These are phyloP conservation scores for Pezicula neosporulosa DNA, from an alignment of 2,329 filamentous ascomycete species.

Conservation along the genomic window DNA sequence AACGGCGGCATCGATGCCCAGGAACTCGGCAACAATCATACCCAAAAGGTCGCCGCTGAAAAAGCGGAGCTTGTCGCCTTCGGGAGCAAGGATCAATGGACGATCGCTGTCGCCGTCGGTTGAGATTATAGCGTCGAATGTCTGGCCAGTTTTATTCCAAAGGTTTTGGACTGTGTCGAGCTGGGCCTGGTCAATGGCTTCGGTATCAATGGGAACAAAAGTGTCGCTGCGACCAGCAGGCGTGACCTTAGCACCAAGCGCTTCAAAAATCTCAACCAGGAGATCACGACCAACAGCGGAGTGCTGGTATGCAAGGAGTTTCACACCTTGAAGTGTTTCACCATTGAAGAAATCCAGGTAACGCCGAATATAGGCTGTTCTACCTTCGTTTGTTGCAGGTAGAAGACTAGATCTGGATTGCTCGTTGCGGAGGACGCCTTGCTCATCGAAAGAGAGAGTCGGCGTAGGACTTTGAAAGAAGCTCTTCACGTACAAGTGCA, in stretches of 20 bases:
- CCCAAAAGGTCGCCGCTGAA: conserved; percentile 30
- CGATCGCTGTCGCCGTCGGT: conserved; percentile 32
- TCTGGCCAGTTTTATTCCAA: conserved; percentile 19
- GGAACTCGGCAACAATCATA: conserved; percentile 30
- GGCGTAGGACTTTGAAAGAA: conserved; percentile 22
- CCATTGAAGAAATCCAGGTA: conserved; percentile 29
- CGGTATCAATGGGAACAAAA: conserved; percentile 31
- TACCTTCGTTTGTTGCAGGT: conserved; percentile 16
- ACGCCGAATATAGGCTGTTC: conserved; percentile 25
- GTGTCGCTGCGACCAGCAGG: conserved; percentile 29
- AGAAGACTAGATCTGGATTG: conserved; percentile 9
- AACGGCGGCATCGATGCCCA: conserved; percentile 26
- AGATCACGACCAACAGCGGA: conserved; percentile 31
- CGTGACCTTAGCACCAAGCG: conserved; percentile 26
- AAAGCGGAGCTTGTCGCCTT: conserved; percentile 25
- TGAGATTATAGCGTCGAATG: conserved; percentile 28
- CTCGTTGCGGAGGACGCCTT: conserved; percentile 23
- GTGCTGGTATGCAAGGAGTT: conserved; percentile 29
- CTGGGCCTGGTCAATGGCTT: conserved; percentile 30
- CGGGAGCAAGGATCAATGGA: conserved; percentile 27
- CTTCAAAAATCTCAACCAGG: conserved; percentile 26
- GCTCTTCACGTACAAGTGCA: conserved; percentile 19
- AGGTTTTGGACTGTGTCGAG: conserved; percentile 26
- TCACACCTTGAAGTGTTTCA: conserved; percentile 24
- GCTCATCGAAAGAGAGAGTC: conserved; percentile 27